phyloP scores from a whole-genome alignment of 768 basidiomycete genomes.

The Clavaria fumosa region DNA sequence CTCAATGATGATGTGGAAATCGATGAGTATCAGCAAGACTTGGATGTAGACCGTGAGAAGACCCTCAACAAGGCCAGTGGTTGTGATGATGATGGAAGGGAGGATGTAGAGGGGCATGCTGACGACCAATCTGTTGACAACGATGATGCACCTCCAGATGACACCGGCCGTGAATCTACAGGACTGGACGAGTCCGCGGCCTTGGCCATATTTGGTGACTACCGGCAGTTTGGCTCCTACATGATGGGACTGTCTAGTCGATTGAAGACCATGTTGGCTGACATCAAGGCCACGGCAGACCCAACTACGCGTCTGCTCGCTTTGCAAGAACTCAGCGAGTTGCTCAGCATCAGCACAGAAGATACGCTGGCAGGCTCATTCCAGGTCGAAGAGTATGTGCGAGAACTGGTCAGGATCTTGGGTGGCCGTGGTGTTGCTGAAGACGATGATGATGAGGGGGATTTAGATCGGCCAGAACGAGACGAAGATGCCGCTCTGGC shows the following conservation, averaged over 20 bases:
- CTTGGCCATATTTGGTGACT: conserved; percentile 75
- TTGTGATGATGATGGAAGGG: conserved; percentile 34
- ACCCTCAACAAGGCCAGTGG: conserved; percentile 30
- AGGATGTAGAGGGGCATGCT: conserved; percentile 29
- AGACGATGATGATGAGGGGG: conserved; percentile 60
- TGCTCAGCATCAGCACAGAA: conserved; percentile 92
- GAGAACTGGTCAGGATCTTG: conserved; percentile 82
- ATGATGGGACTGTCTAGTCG: conserved; percentile 81
- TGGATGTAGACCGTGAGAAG: conserved; percentile 28
- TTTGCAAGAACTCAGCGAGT: conserved; percentile 86
- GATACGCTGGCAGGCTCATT: conserved; percentile 96
- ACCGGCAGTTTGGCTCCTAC: conserved; percentile 79
- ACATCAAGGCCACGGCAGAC: conserved; percentile 74
- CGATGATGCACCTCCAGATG: conserved; percentile 23
- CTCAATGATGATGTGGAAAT: conserved; percentile 48
- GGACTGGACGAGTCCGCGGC: conserved; percentile 56
- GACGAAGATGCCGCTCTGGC: conserved; percentile 84
- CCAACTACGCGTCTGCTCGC: conserved; percentile 78
- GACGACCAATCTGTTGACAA: conserved; percentile 33
- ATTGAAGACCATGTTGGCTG: conserved; percentile 79
- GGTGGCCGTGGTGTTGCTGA: conserved; percentile 63
- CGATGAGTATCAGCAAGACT: conserved; percentile 61
- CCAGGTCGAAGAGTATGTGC: conserved; percentile 81
- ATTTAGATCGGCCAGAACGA: conserved; percentile 42
- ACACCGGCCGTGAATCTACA: conserved; percentile 30